Evolutionary conservation across 768 basidiomycete genomes (phyloP).

Genomic region (Amylocystis lapponica): DNA sequence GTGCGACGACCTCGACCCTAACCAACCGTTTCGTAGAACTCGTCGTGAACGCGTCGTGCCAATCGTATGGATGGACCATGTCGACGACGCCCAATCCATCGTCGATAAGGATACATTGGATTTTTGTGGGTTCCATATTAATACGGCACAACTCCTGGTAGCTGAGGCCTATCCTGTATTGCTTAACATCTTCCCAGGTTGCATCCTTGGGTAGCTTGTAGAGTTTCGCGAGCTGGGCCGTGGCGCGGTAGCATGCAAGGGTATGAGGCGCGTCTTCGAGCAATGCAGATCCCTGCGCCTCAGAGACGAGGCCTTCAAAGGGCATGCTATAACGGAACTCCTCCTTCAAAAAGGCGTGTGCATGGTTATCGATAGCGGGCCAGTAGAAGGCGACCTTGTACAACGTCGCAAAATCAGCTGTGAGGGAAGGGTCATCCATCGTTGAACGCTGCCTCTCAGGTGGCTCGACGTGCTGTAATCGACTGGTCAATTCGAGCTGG

Average conservation of each 20-base stretch:
- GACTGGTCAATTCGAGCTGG: too few relatives aligned
- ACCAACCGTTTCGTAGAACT: slow-evolving; percentile 56
- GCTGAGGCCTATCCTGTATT: slow-evolving; percentile 32
- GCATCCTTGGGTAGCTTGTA: slow-evolving; percentile 32
- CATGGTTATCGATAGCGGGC: slow-evolving; percentile 76
- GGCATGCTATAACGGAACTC: slow-evolving; percentile 40
- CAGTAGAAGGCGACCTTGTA: slow-evolving; percentile 18
- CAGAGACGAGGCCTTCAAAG: slow-evolving; percentile 62
- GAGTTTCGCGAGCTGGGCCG: slow-evolving; percentile 46
- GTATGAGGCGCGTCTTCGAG: slow-evolving; percentile 47
- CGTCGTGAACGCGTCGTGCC: slow-evolving; percentile 58
- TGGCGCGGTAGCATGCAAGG: slow-evolving; percentile 54
- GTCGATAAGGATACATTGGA: slow-evolving; percentile 67
- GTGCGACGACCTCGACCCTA: slow-evolving; percentile 64
- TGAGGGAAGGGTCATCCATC: too few relatives aligned
- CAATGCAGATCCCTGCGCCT: slow-evolving; percentile 52
- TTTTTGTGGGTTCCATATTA: slow-evolving; percentile 51
- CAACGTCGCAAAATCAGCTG: slow-evolving; percentile 10
- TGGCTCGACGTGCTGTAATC: too few relatives aligned
- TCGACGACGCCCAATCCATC: slow-evolving; percentile 55
- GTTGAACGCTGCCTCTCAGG: too few relatives aligned
- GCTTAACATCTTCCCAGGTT: slow-evolving; percentile 59
- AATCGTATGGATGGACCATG: slow-evolving; percentile 43
- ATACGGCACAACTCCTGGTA: slow-evolving; percentile 54
- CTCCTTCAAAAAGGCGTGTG: slow-evolving; percentile 59